A percentile compares a stretch with the other conserved stretches of the same genome.
phyloP scores from a whole-genome alignment of 106 monocot species.

The Dioscorea dumetorum region DNA sequence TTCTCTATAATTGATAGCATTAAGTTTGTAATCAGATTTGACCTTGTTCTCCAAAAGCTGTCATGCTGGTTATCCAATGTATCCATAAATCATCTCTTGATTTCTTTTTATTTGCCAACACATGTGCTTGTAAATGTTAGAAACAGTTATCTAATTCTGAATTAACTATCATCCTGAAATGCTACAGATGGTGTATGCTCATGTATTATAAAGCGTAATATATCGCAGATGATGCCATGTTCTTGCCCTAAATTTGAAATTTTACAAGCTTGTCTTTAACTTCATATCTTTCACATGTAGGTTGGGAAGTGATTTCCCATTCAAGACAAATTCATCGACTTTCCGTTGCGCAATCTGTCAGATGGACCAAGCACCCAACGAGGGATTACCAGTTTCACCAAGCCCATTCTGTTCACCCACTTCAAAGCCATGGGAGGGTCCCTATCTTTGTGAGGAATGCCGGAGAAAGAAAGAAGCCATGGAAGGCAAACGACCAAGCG shows the following conservation, averaged over 20 bases:
- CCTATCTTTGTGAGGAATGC: slow-evolving; percentile 65
- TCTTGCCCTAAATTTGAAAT: no score
- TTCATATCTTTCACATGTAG: slow-evolving; percentile 7
- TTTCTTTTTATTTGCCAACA: neutral
- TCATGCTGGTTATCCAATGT: no score
- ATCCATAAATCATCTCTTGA: neutral
- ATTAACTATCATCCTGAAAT: no score
- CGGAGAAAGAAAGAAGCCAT: slow-evolving; percentile 73
- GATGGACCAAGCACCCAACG: slow-evolving; percentile 14
- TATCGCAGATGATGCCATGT: no score
- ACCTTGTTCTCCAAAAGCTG: no score
- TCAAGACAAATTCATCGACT: slow-evolving; percentile 5
- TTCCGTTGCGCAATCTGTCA: slow-evolving; percentile 38
- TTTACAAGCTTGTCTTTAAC: neutral
- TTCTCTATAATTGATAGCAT: no score
- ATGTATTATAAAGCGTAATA: no score
- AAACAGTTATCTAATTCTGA: no score
- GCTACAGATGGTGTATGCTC: no score
- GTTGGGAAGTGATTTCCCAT: slow-evolving; percentile 9
- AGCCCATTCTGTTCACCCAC: slow-evolving; percentile 15
- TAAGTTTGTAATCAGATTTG: no score
- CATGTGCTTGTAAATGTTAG: no score
- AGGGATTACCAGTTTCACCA: slow-evolving; percentile 4
- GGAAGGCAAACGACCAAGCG: slow-evolving; percentile 51
- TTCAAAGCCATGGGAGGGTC: slow-evolving; percentile 36